These are phyloP conservation scores for Trichoderma orchidacearum DNA, from an alignment of 495 filamentous ascomycete species.

Conservation along the genomic window DNA sequence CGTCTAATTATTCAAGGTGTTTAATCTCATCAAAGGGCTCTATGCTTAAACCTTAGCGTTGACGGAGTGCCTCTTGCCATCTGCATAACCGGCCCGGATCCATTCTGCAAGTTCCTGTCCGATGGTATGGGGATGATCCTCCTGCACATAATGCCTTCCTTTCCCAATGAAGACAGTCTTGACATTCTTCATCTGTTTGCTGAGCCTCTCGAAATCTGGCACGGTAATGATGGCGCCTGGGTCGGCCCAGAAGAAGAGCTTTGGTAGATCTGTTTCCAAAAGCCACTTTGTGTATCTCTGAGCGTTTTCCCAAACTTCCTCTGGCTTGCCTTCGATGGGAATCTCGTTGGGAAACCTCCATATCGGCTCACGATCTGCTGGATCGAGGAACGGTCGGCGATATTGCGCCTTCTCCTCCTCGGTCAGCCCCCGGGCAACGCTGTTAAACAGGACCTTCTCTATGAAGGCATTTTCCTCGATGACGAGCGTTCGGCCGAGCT, in stretches of 20 bases:
- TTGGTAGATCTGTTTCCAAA: not conserved
- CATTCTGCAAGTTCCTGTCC: not conserved
- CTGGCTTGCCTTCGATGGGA: not conserved
- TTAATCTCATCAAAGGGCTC: too few relatives aligned
- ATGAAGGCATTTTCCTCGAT: not conserved
- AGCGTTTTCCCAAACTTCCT: not conserved
- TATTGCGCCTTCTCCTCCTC: not conserved
- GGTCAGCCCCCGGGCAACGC: not conserved
- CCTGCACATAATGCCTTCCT: not conserved
- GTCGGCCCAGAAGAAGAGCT: not conserved
- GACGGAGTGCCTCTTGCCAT: too few relatives aligned
- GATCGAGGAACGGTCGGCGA: not conserved
- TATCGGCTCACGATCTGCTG: not conserved
- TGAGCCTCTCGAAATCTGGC: not conserved
- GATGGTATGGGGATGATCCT: not conserved
- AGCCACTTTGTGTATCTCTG: not conserved
- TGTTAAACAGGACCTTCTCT: not conserved
- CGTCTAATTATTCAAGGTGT: too few relatives aligned
- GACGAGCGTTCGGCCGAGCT: not conserved
- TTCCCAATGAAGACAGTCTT: not conserved
- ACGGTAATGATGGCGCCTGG: not conserved
- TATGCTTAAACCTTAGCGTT: too few relatives aligned
- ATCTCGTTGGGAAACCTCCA: not conserved
- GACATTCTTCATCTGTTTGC: not conserved
- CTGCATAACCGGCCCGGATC: too few relatives aligned